Evolutionary conservation across 163 green algal genomes (phyloP).

Genomic region (Scenedesmus sp.): DNA sequence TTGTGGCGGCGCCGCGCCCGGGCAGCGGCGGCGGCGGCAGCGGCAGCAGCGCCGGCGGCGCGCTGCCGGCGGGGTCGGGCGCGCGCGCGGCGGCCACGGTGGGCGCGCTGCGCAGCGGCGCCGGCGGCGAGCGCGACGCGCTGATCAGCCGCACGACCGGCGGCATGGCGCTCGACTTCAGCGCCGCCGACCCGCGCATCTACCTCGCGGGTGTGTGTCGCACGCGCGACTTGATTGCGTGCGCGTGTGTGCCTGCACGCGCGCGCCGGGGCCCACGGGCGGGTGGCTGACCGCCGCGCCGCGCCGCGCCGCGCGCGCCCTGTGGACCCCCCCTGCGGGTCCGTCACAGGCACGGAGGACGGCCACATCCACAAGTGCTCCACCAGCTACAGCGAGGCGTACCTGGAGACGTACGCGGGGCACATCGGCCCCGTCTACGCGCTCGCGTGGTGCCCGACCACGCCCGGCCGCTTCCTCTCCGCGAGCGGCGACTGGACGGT

Average conservation of each 20-base stretch:
- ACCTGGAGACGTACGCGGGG: conserved; percentile 78
- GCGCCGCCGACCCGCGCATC: conserved; percentile 68
- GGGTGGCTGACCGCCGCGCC: too few species aligned
- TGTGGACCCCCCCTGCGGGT: too few species aligned
- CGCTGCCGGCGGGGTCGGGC: conserved; percentile 7
- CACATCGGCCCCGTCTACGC: conserved; percentile 89
- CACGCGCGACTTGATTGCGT: too few species aligned
- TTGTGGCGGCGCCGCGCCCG: background rate
- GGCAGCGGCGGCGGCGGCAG: conserved; percentile 12
- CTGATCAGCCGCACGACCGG: conserved; percentile 79
- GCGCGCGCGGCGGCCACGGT: conserved; percentile 20
- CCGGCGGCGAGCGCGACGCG: conserved; percentile 45
- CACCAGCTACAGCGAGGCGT: conserved; percentile 85
- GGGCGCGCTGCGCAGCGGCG: background rate
- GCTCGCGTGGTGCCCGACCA: conserved; percentile 83
- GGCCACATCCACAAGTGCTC: conserved; percentile 87
- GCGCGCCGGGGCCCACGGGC: too few species aligned
- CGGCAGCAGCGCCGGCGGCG: background rate
- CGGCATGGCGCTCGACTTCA: conserved; percentile 89
- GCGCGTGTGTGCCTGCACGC: too few species aligned
- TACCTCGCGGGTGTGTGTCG: conserved; percentile 80
- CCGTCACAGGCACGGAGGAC: conserved; percentile 85
- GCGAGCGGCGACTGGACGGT: conserved; percentile 71
- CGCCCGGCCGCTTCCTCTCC: conserved; percentile 76
- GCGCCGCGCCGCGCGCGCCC: too few species aligned